Percentiles rank a stretch among this genome's conserved stretches.
phyloP scores from a whole-genome alignment of 2,329 filamentous ascomycete genomes.

The Passalora sequoiae region DNA sequence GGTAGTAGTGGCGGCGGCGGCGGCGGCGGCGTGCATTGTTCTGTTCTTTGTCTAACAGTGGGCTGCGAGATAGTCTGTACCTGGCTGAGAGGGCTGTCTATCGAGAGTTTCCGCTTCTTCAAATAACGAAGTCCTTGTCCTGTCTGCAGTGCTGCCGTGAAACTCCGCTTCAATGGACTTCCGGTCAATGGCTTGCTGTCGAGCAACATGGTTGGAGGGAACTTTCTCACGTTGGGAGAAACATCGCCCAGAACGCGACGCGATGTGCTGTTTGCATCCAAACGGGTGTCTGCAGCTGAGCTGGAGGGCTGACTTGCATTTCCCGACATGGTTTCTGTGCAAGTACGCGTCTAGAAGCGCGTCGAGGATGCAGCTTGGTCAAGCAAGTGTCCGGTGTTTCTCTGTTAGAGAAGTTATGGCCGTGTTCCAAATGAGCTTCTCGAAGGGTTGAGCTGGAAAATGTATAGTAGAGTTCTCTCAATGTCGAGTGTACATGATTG shows the following conservation, averaged over 20 bases:
- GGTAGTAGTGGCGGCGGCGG: neutral
- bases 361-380: too few species aligned
- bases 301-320: neutral
- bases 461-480: too few species aligned
- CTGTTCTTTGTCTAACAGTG: neutral
- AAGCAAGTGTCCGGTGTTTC: too few species aligned
- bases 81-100: slow-evolving; percentile 9
- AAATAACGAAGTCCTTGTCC: slow-evolving; percentile 33
- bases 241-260: slow-evolving; percentile 29
- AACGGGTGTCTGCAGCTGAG: slow-evolving; percentile 6
- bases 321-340: slow-evolving; percentile 3
- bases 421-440: too few species aligned
- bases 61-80: neutral
- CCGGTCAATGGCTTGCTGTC: slow-evolving; percentile 23
- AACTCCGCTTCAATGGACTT: slow-evolving; percentile 33
- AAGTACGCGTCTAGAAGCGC: slow-evolving; percentile 24
- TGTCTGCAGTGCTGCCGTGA: slow-evolving; percentile 29
- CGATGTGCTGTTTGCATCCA: slow-evolving; percentile 8
- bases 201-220: slow-evolving; percentile 8
- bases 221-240: slow-evolving; percentile 29
- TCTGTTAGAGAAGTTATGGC: too few species aligned
- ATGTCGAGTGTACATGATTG: neutral
- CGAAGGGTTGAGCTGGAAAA: too few species aligned
- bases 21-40: neutral
- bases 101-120: slow-evolving; percentile 28